phyloP scores from a whole-genome alignment of 345 rosid genomes.

The Linum usitatissimum region DNA sequence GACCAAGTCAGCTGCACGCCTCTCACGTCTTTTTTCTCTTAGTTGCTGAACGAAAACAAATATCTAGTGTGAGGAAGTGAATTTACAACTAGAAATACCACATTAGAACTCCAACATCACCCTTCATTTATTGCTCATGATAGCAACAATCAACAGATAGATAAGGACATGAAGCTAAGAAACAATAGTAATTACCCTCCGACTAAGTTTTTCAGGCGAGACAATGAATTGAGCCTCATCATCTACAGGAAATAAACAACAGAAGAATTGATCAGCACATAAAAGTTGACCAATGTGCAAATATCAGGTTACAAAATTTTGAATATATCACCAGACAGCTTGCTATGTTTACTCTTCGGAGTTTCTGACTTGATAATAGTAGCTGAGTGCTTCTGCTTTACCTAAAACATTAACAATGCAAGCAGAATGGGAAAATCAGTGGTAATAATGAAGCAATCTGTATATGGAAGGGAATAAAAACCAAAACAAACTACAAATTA shows the following conservation, averaged over 20 bases:
- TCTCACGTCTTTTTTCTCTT: slow-evolving; percentile 71
- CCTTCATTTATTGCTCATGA: too few species aligned
- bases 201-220: slow-evolving; percentile 56
- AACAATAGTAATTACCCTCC: slow-evolving; percentile 48
- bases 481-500: slow-evolving; percentile 5
- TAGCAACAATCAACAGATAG: too few species aligned
- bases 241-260: slow-evolving; percentile 28
- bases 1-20: slow-evolving; percentile 61
- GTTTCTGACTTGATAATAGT: slow-evolving; percentile 25
- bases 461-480: neutral
- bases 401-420: slow-evolving; percentile 14
- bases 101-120: neutral
- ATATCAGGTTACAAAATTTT: slow-evolving; percentile 4
- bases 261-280: slow-evolving; percentile 11
- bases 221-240: slow-evolving; percentile 34
- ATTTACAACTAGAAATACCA: neutral
- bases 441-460: slow-evolving; percentile 13
- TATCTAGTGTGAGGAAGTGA: slow-evolving; percentile 1
- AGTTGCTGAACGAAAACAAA: slow-evolving; percentile 53
- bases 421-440: slow-evolving; percentile 12
- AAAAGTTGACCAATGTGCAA: slow-evolving; percentile 16
- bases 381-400: slow-evolving; percentile 31
- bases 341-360: slow-evolving; percentile 27
- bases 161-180: neutral
- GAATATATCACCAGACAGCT: slow-evolving; percentile 27